Evolutionary conservation across 2,329 filamentous ascomycete genomes (phyloP).

Genomic region (Colletotrichum salicis): DNA sequence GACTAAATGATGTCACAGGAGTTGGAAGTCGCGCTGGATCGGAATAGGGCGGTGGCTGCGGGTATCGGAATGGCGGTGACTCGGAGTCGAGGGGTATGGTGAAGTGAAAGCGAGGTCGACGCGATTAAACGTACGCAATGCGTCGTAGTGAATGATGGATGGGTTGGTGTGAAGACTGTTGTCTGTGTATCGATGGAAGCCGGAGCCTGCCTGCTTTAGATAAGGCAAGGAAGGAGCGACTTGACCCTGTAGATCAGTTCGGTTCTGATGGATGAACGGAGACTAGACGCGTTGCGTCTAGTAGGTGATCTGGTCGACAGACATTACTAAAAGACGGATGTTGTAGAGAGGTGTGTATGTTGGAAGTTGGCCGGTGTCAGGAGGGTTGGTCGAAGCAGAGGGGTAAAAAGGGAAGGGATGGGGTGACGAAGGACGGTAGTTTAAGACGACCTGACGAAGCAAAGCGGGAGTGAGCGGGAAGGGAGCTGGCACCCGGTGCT

Average conservation of each 20-base stretch:
- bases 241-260: constrained; percentile 34
- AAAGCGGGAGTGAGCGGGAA: constrained; percentile 21
- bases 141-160: constrained; percentile 5
- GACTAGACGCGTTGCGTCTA: constrained; percentile 38
- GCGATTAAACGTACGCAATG: constrained; percentile 20
- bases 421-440: constrained; percentile 29
- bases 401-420: constrained; percentile 15
- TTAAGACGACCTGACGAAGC: constrained; percentile 22
- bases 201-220: constrained; percentile 22
- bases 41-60: constrained; percentile 12
- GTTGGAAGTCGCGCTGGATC: constrained; percentile 31
- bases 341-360: constrained; percentile 17
- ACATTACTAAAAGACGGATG: constrained; percentile 32
- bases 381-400: background rate
- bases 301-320: constrained; percentile 34
- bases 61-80: constrained; percentile 24
- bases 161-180: constrained; percentile 13
- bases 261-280: constrained; percentile 26
- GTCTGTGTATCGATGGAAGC: constrained; percentile 31
- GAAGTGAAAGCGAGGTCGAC: background rate
- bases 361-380: background rate
- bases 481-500: constrained; percentile 11
- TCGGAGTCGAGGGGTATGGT: constrained; percentile 8
- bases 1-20: constrained; percentile 36
- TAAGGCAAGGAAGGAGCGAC: constrained; percentile 32